Evolutionary conservation across 2,329 filamentous ascomycete genomes (phyloP).

Genomic region (Fusarium sp.): DNA sequence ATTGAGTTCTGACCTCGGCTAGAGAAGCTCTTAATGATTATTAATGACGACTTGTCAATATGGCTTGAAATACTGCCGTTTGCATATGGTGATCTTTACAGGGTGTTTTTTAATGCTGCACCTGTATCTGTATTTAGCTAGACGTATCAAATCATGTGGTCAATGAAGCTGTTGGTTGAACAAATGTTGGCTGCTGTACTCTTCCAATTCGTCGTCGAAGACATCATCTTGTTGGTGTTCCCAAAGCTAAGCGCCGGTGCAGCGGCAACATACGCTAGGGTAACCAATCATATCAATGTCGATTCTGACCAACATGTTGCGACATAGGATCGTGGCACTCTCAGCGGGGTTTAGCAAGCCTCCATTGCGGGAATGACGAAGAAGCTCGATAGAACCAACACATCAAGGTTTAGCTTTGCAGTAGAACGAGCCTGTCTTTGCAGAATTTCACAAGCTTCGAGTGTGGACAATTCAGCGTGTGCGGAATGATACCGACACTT

Average conservation of each 20-base stretch:
- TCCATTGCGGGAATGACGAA: conserved; percentile 32
- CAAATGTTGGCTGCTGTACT: conserved; percentile 15
- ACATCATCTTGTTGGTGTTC: conserved; percentile 19
- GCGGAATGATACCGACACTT: not conserved
- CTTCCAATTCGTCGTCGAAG: conserved; percentile 12
- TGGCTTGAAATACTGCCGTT: not conserved
- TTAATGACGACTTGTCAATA: conserved; percentile 28
- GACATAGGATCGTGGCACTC: conserved; percentile 25
- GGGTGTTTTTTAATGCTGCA: not conserved
- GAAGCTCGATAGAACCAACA: conserved; percentile 11
- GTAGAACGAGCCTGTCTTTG: not conserved
- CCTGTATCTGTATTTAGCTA: conserved; percentile 22
- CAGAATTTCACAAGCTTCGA: not conserved
- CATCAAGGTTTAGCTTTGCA: conserved; percentile 13
- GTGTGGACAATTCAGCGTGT: not conserved
- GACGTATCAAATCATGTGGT: conserved; percentile 3
- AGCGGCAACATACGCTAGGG: conserved; percentile 33
- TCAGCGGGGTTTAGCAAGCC: conserved; percentile 30
- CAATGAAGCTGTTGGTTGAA: conserved; percentile 23
- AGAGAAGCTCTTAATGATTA: conserved; percentile 20
- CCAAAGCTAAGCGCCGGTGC: conserved; percentile 37
- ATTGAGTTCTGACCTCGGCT: conserved; percentile 16
- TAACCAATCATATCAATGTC: conserved; percentile 24
- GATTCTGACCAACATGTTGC: conserved; percentile 21
- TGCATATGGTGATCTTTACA: conserved; percentile 4